Base-by-base conservation (phyloP, 768 basidiomycete species). In the Amyloporia xantha region DNA sequence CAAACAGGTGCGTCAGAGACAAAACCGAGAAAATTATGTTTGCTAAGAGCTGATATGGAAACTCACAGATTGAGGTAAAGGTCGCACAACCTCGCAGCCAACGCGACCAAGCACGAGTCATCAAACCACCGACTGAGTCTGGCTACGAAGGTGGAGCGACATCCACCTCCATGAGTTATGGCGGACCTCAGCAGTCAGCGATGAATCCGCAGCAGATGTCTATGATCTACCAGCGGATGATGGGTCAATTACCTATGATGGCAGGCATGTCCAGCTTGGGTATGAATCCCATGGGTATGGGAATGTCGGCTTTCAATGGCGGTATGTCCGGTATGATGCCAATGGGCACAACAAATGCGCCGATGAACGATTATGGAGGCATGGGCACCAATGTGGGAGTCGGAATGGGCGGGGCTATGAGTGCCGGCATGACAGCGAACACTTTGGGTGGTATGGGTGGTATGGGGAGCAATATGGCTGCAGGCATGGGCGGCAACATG, bases 161-260 rank as follows among this genome's bases (percentile, higher is more conserved):
- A 75, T 78, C 56, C 76, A n/a, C 36, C 15, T 20, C n/a, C 50
- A 49, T 59, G 55, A 19, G 73, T 69, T 7, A 52, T 47, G 39
- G 33, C 5, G 79, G 12, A 1, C 25, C 39, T 35, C 25, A 39
- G 24, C 54, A 73, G 54, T 74, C 81, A 1, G 77, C 84, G 0
- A 94, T 97, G 60, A 93, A 95, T 58, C 90, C 94, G 0, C 88
- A 91, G 56, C 90, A 90, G 2, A 83, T 98, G 62, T 90, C 91
- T 0, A 81, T 86, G 53, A 80, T 96, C 49, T 97, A 95, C 68
- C 91, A 91, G 39, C 85, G 90, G 59, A 95, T 97, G 93, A 82
- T 83, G 79, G 63, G 64, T 44, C 60, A 61, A 42, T 41, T 42
- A 10, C 57, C 57, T 1, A 59, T 59, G 58, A 56, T 59, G 51